phyloP scores from a whole-genome alignment of 2,329 filamentous ascomycete species.

The Calonectria hongkongensis region DNA sequence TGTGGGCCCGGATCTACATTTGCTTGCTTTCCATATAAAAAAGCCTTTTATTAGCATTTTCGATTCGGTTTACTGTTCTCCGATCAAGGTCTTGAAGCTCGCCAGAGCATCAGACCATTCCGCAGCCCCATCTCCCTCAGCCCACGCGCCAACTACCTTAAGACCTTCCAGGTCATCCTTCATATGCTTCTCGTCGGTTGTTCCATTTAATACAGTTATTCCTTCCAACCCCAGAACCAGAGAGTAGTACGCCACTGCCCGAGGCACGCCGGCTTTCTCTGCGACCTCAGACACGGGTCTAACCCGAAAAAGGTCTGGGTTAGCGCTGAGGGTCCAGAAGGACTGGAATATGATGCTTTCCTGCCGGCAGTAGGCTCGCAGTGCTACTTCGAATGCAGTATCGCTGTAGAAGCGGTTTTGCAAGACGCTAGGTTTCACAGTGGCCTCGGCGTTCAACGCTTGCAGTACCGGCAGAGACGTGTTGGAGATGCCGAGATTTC shows the following conservation, averaged over 20 bases:
- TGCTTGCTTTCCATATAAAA: neutral
- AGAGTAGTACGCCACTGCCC: constrained; percentile 67
- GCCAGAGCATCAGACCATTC: constrained; percentile 69
- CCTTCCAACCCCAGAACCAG: constrained; percentile 68
- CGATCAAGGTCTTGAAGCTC: constrained; percentile 66
- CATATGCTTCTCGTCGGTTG: constrained; percentile 68
- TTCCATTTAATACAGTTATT: constrained; percentile 68
- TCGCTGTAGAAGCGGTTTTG: constrained; percentile 83
- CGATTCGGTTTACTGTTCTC: constrained; percentile 43
- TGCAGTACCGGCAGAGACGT: constrained; percentile 75
- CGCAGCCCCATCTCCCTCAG: constrained; percentile 63
- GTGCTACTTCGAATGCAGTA: constrained; percentile 74
- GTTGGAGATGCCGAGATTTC: constrained; percentile 85
- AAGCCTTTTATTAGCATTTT: neutral
- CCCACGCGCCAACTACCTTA: constrained; percentile 64
- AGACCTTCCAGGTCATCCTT: constrained; percentile 67
- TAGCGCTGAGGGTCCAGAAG: constrained; percentile 73
- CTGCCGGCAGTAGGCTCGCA: constrained; percentile 72
- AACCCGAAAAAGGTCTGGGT: constrained; percentile 62
- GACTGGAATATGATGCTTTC: constrained; percentile 68
- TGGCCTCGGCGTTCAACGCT: constrained; percentile 67
- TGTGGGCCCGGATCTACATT: neutral
- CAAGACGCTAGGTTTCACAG: constrained; percentile 73
- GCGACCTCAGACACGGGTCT: constrained; percentile 72
- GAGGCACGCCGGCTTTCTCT: constrained; percentile 58